Percentiles rank a stretch among this genome's conserved stretches.
phyloP scores from a whole-genome alignment of 2,329 filamentous ascomycete genomes.

The Hypoxylon sp. region DNA sequence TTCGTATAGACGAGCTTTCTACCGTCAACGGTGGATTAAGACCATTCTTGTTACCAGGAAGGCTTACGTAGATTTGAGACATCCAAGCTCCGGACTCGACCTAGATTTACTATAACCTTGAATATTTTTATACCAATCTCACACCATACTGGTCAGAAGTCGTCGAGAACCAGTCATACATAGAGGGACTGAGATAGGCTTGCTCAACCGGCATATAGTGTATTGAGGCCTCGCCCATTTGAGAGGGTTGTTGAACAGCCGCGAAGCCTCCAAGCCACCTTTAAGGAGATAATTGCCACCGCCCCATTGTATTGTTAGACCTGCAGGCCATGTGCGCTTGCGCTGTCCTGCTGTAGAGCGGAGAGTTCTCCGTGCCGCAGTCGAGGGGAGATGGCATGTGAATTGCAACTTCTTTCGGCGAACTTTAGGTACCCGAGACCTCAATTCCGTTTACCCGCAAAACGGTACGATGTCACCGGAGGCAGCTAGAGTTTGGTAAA shows the following conservation, averaged over 20 bases:
- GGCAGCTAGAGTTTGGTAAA: neutral
- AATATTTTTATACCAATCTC: neutral
- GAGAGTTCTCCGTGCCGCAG: neutral
- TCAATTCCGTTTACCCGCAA: conserved; percentile 10
- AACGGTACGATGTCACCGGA: neutral
- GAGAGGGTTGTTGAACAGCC: neutral
- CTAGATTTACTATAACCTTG: neutral
- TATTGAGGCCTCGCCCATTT: neutral
- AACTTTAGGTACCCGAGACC: conserved; percentile 1
- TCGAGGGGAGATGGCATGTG: neutral
- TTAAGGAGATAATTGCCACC: neutral
- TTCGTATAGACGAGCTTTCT: neutral
- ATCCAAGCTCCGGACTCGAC: neutral
- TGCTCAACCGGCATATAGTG: neutral
- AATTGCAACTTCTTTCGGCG: neutral
- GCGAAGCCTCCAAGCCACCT: neutral
- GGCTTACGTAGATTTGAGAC: neutral
- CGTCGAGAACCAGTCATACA: neutral
- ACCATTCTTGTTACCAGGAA: neutral
- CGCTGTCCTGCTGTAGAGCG: neutral
- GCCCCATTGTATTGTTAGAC: neutral
- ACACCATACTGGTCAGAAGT: too few species aligned
- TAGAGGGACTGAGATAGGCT: neutral
- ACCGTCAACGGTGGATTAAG: neutral
- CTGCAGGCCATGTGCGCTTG: neutral